phyloP scores from a whole-genome alignment of 805 yeast genomes.

The Wickerhamomyces tratensis region DNA sequence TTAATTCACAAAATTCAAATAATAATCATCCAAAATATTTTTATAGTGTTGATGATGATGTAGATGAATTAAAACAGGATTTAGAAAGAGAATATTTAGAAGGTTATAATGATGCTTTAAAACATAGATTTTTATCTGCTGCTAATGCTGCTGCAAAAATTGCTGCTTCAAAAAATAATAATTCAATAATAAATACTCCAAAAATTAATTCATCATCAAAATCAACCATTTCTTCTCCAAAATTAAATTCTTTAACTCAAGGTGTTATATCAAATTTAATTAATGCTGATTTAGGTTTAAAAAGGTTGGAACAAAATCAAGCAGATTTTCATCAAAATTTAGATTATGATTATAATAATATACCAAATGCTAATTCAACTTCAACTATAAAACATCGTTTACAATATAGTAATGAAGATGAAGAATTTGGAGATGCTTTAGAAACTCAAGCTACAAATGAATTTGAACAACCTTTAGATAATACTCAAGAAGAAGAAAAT shows the following conservation, averaged over 20 bases:
- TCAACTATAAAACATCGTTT: conserved; percentile 7
- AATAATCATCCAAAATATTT: conserved; percentile 22
- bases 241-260: conserved; percentile 6
- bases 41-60: conserved; percentile 78
- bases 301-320: conserved; percentile 16
- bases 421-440: neutral
- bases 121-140: conserved; percentile 24
- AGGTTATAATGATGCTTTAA: conserved; percentile 65
- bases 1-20: neutral
- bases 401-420: conserved; percentile 3
- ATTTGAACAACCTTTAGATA: conserved; percentile 5
- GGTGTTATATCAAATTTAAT: conserved; percentile 11
- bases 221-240: neutral
- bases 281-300: conserved; percentile 16
- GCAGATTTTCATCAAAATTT: conserved; percentile 8
- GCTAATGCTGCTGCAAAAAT: no score
- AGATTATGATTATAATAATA: no score
- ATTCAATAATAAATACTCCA: no score
- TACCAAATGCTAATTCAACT: neutral
- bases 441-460: neutral
- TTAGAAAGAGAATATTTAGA: conserved; percentile 53
- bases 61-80: conserved; percentile 59
- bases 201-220: neutral
- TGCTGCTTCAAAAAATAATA: no score
- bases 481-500: conserved; percentile 9